Conservation (phyloP, 1,284 basidiomycete species). For the Phylloporus sp. region DNA sequence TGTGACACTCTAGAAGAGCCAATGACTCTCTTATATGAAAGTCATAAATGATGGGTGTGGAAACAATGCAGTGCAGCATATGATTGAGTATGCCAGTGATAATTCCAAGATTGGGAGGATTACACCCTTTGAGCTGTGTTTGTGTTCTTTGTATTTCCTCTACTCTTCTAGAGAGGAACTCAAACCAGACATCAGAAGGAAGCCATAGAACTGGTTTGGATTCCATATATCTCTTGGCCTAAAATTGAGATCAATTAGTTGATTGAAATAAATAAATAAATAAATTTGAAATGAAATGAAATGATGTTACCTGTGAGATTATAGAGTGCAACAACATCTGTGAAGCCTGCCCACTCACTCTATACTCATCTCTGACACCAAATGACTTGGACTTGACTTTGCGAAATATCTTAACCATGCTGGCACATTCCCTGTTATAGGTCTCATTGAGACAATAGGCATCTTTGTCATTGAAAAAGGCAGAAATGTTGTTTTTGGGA, state of each 20-base stretch:
- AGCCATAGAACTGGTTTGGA: background rate
- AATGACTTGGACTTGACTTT: background rate
- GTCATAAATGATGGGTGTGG: background rate
- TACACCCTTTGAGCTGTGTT: background rate
- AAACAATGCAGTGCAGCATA: background rate
- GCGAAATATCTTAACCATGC: background rate
- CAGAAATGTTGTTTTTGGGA: constrained; percentile 6
- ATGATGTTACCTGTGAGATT: too few species aligned
- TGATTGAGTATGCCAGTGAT: background rate
- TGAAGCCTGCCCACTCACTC: background rate
- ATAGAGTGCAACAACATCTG: too few species aligned
- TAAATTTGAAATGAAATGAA: too few species aligned
- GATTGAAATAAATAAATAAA: background rate
- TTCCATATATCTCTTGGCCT: background rate
- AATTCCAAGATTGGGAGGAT: background rate
- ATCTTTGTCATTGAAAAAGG: constrained; percentile 9
- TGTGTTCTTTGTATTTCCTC: background rate
- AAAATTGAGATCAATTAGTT: background rate
- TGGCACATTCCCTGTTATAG: background rate
- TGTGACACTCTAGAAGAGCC: background rate
- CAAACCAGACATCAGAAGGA: background rate
- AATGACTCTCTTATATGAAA: background rate
- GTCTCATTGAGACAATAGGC: background rate
- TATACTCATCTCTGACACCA: constrained; percentile 2
- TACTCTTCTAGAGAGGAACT: background rate